Evolutionary conservation across 805 yeast genomes (phyloP), one percentile per base, ranked within the genome.

Genomic region (Metschnikowia kunwiensis): DNA sequence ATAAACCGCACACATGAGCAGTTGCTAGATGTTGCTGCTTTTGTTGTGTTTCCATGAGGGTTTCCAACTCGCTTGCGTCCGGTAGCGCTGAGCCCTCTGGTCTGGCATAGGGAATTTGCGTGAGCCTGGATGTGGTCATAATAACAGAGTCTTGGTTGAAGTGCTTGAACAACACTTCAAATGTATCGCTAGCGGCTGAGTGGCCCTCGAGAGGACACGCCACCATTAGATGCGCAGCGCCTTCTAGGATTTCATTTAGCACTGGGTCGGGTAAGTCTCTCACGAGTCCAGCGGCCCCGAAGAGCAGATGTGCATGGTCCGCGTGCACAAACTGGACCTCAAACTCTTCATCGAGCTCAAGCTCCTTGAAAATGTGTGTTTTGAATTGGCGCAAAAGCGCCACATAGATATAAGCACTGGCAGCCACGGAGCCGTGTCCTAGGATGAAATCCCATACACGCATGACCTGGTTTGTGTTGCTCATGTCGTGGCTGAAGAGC

Each of bases 401-500:
- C 1, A 72, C 74, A 55, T 84, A 88, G 12, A 87, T 52, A 43
- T 82, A 79, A 8, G 86, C 50, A 5, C 77, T 72, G 11, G 72
- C 61, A 2, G 68, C 50, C 36, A 84, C 72, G 1, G 84, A 75
- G 34, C 70, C 70, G 30, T 75, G 61, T 13, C 81, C 68, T 24
- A 88, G 61, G 6, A 82, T 64, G 36, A 73, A 75, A 54, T 86
- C 95, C 76, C 93, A 86, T 3, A 91, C 58, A 3, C 70, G 58
- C 38, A 77, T 66, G 5, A 85, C 60, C 19, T 75, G 73, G 9
- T 61, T 62, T 31, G 72, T 60, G 22, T 70, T 65, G 28, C 65
- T 75, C 25, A 67, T 38, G 42, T 86, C 88, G 60, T 89, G 97
- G 7, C 91, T 66, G 54, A 80, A 86, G 30, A 86, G 49, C 1